phyloP scores from a whole-genome alignment of 169 alveolate genomes.

The Eimeria zaria region DNA sequence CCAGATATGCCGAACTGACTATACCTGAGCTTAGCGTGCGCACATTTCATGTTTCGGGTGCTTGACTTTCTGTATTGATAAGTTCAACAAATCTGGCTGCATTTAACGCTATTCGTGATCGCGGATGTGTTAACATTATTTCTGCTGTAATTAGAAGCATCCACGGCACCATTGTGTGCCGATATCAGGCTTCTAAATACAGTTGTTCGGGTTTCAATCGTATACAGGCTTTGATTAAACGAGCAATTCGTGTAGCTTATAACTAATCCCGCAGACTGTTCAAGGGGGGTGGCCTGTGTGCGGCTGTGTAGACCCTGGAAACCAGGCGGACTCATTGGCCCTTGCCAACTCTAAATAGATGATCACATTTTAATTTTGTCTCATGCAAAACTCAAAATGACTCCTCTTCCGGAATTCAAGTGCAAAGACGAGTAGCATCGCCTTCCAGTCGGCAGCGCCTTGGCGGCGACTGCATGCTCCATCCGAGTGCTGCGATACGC shows the following conservation, averaged over 20 bases:
- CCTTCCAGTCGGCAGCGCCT: slow-evolving; percentile 52
- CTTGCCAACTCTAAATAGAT: background rate
- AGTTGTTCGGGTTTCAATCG: background rate
- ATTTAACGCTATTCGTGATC: background rate
- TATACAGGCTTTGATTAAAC: background rate
- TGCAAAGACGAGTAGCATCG: background rate
- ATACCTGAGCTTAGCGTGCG: background rate
- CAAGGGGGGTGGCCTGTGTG: background rate
- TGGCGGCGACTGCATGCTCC: slow-evolving; percentile 15
- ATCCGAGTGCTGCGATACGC: too few species aligned
- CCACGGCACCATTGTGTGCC: background rate
- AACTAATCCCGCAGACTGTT: background rate
- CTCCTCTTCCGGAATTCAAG: background rate
- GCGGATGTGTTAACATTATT: background rate
- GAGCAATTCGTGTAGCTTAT: background rate
- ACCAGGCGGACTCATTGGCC: background rate
- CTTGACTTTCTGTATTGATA: background rate
- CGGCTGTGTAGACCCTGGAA: background rate
- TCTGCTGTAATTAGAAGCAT: background rate
- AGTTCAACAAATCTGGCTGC: background rate
- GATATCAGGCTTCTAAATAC: background rate
- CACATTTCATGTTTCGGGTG: background rate
- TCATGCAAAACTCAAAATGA: background rate
- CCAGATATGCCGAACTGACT: too few species aligned
- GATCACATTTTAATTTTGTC: background rate